Conservation (phyloP, 2,329 filamentous ascomycete genomes). For the Colletotrichum simmondsii region DNA sequence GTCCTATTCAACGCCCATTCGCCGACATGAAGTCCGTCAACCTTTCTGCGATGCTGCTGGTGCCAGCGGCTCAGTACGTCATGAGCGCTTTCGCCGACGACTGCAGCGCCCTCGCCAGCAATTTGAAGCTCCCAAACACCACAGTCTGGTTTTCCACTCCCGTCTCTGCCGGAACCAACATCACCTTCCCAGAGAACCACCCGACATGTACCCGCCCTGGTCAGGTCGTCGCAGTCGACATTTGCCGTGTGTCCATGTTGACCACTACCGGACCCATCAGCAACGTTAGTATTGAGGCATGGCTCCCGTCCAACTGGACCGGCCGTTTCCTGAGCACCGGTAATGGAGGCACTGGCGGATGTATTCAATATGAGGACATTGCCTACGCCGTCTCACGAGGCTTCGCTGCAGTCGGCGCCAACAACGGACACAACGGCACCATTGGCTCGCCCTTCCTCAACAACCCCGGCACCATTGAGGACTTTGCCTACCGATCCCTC, state of each 20-base stretch:
- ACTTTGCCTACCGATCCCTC: constrained; percentile 46
- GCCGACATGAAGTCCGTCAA: constrained; percentile 29
- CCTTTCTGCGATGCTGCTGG: constrained; percentile 27
- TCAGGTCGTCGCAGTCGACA: constrained; percentile 37
- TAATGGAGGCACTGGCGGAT: constrained; percentile 59
- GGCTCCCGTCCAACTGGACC: constrained; percentile 57
- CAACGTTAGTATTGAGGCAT: constrained; percentile 57
- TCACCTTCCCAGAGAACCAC: constrained; percentile 49
- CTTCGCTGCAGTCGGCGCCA: constrained; percentile 58
- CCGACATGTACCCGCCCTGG: constrained; percentile 45
- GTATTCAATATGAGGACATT: constrained; percentile 55
- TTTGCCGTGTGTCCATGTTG: constrained; percentile 43
- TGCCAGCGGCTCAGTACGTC: constrained; percentile 28
- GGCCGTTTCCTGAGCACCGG: constrained; percentile 58
- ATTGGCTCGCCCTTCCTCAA: constrained; percentile 44
- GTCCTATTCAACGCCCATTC: not conserved
- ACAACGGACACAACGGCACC: constrained; percentile 61
- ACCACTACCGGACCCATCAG: constrained; percentile 52
- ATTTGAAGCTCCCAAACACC: constrained; percentile 37
- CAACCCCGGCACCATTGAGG: constrained; percentile 48
- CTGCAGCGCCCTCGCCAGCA: constrained; percentile 41
- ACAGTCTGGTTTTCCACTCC: constrained; percentile 48
- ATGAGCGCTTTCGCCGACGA: constrained; percentile 29
- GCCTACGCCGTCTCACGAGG: constrained; percentile 53
- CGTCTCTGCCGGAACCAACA: constrained; percentile 51